Evolutionary conservation across 2,329 filamentous ascomycete species (phyloP), one percentile per base, ranked within the genome.

Genomic region (Chaetomiaceae sp.): DNA sequence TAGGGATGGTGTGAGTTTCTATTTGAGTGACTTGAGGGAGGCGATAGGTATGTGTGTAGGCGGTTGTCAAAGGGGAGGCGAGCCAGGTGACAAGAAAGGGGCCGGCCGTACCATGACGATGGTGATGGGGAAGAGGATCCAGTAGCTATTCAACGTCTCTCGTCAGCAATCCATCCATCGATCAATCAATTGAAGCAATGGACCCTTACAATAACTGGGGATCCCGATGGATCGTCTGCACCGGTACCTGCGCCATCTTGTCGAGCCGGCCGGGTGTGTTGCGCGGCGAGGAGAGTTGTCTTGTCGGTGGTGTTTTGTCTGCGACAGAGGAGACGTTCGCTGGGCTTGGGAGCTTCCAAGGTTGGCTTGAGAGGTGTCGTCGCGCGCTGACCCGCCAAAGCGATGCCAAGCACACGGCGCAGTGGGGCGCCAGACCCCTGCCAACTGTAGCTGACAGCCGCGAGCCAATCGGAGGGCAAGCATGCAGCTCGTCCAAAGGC

Each of bases 181-280:
- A 16, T n/a, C 13, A 17, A 21, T 6, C 8, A 20, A 31, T 21
- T 42, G 59, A n/a, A n/a, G n/a, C n/a, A n/a, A n/a, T n/a, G 47
- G 50, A 60, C 47, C 70, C 88, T 67, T 76, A 97, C 93, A 99
- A 96, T 59, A 99, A 78, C 73, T 96, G 91, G 65, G 93, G 92
- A 86, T 99, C 95, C 81, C 93, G 74, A 75, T 95, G 87, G 81
- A 99, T 96, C 76, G 90, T 93, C 78, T 99, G 93, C 62, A 89
- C 85, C 59, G 87, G 81, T 60, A 86, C 78, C 74, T 93, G 85
- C 63, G 87, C 86, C 92, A 97, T 97, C 46, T 38, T 68, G 43
- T 50, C 39, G 33, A 40, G 17, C 21, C 17, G 31, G 47, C 27
- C n/a, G 30, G 30, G 23, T 39, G 58, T 34, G 21, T 39, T 42